phyloP scores from a whole-genome alignment of 352 stramenopile genomes.

The Globisporangium megalacanthum region DNA sequence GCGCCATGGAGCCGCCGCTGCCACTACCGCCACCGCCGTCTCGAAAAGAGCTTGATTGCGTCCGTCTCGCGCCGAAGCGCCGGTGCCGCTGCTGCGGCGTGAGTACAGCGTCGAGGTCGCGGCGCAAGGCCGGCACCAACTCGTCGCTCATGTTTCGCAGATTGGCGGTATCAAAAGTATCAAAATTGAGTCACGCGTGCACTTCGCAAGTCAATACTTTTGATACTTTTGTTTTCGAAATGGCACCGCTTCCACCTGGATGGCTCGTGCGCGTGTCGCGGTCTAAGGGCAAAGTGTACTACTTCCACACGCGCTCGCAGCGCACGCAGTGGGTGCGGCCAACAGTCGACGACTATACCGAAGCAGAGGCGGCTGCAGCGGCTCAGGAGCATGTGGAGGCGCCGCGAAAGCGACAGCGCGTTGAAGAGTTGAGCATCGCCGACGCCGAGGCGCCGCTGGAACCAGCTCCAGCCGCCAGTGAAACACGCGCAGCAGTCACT shows the following conservation, averaged over 20 bases:
- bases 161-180: no score
- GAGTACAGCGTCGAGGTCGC: background rate
- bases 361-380: conserved; percentile 4
- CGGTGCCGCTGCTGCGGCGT: conserved; percentile 1
- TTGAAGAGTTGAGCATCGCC: background rate
- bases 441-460: background rate
- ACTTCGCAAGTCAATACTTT: background rate
- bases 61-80: background rate
- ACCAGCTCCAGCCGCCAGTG: background rate
- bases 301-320: conserved; percentile 45
- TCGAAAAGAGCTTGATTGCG: background rate
- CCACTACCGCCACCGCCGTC: background rate
- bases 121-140: background rate
- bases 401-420: conserved; percentile 22
- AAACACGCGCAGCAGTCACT: conserved; percentile 22
- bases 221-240: background rate
- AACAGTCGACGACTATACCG: conserved; percentile 4
- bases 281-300: conserved; percentile 68
- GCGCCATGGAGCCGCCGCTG: conserved; percentile 1
- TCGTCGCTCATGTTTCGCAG: conserved; percentile 3
- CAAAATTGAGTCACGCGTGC: no score
- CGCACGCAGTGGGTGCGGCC: conserved; percentile 59
- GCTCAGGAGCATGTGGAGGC: background rate
- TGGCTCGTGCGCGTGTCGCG: conserved; percentile 67
- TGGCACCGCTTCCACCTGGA: conserved; percentile 29